Percentiles rank a stretch among this genome's conserved stretches.
Evolutionary conservation across 345 rosid species (phyloP).

Genomic region (Noccaea caerulescens): DNA sequence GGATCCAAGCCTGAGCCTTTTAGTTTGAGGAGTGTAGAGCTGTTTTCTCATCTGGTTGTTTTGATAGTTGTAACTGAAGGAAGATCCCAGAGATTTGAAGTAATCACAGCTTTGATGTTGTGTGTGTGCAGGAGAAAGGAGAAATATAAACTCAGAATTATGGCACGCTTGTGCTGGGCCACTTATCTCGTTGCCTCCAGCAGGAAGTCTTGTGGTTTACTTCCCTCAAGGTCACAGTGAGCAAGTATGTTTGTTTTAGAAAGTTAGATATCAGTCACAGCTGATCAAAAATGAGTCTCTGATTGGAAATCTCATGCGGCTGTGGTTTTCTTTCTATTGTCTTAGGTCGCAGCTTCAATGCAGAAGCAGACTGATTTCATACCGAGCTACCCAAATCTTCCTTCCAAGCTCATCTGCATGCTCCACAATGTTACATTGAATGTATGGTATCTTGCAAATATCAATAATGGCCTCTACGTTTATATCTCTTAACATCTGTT

Average conservation of each 20-base stretch:
- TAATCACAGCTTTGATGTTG: slow-evolving; percentile 27
- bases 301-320: background rate
- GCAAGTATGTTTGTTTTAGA: slow-evolving; percentile 56
- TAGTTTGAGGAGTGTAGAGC: slow-evolving; percentile 24
- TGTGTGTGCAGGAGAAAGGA: slow-evolving; percentile 67
- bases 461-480: background rate
- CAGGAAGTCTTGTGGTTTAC: slow-evolving; percentile 88
- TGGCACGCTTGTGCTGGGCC: slow-evolving; percentile 99
- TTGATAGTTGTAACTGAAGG: slow-evolving; percentile 21
- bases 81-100: slow-evolving; percentile 13
- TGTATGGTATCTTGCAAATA: slow-evolving; percentile 42
- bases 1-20: slow-evolving; percentile 3
- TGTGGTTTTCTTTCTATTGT: background rate
- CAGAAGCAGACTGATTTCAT: slow-evolving; percentile 55
- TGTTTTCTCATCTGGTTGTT: slow-evolving; percentile 14
- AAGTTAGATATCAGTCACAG: background rate
- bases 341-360: slow-evolving; percentile 76
- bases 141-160: slow-evolving; percentile 78
- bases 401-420: slow-evolving; percentile 68
- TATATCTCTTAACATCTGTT: background rate
- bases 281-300: slow-evolving; percentile 18
- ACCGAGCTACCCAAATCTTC: slow-evolving; percentile 68
- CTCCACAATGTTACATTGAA: slow-evolving; percentile 78
- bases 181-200: slow-evolving; percentile 77
- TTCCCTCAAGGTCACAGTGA: slow-evolving; percentile 97